These are phyloP conservation scores for Fraxinus dipetala DNA, from an alignment of 305 asterid species.

Conservation along the genomic window DNA sequence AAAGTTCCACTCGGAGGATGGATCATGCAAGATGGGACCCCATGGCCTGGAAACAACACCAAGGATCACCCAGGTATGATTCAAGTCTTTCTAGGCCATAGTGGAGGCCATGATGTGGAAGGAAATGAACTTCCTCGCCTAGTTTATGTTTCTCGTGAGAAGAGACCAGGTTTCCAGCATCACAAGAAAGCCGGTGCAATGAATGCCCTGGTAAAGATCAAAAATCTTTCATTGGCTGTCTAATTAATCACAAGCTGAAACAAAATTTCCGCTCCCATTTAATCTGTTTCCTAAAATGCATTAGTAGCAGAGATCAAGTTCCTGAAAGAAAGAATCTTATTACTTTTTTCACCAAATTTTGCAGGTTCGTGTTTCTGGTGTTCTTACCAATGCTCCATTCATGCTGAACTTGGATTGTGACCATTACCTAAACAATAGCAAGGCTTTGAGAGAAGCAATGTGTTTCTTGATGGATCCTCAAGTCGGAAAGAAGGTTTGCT, in stretches of 20 bases:
- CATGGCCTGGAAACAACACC: conserved; percentile 98
- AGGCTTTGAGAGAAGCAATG: conserved; percentile 93
- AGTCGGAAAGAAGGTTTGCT: conserved; percentile 84
- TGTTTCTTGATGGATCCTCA: conserved; percentile 97
- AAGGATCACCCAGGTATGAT: conserved; percentile 99
- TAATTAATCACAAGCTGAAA: not conserved
- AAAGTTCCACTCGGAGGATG: conserved; percentile 88
- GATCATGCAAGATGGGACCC: conserved; percentile 99
- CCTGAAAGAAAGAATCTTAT: not conserved
- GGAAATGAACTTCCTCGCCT: conserved; percentile 96
- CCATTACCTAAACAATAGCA: conserved; percentile 93
- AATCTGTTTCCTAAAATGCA: not conserved
- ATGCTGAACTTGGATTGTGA: conserved; percentile 99
- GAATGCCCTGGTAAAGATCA: conserved; percentile 83
- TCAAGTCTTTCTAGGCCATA: conserved; percentile 94
- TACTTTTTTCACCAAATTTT: conserved; percentile 16
- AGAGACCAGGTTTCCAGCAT: conserved; percentile 95
- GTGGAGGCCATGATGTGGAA: conserved; percentile 83
- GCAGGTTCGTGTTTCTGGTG: conserved; percentile 93
- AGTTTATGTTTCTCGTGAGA: conserved; percentile 97
- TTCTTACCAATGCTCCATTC: conserved; percentile 97
- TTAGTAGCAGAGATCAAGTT: not conserved
- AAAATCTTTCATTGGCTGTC: conserved; percentile 15
- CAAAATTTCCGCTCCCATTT: not conserved
- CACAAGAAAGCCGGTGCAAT: conserved; percentile 98